Conservation (phyloP, 768 basidiomycete genomes). For the Mycena pura region DNA sequence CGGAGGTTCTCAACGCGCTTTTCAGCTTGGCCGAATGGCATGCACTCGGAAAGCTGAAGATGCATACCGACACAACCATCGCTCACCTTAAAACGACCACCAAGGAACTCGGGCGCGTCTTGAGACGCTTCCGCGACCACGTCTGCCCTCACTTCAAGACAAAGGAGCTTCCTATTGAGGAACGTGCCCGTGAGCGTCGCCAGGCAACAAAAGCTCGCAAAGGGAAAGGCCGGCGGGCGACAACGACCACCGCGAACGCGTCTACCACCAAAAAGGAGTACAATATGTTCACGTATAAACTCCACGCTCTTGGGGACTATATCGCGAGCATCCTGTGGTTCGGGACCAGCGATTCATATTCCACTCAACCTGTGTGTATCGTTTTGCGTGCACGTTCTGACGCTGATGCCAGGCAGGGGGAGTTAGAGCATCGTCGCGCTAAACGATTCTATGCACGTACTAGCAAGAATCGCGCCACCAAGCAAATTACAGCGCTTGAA, state of each 20-base stretch:
- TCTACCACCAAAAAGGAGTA: constrained; percentile 20
- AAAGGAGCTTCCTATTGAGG: constrained; percentile 28
- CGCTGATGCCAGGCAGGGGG: constrained; percentile 34
- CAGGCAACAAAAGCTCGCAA: not conserved
- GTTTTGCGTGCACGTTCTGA: not conserved
- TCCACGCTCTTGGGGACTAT: constrained; percentile 42
- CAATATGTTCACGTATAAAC: constrained; percentile 39
- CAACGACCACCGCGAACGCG: not conserved
- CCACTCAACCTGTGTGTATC: constrained; percentile 35
- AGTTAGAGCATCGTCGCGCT: constrained; percentile 41
- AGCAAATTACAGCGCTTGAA: constrained; percentile 33
- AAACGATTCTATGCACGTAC: constrained; percentile 42
- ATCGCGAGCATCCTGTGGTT: constrained; percentile 41
- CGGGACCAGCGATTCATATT: constrained; percentile 42
- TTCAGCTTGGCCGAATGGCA: no score
- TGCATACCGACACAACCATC: constrained; percentile 34
- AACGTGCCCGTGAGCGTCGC: constrained; percentile 1
- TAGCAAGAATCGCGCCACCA: constrained; percentile 33
- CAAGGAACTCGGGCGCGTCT: constrained; percentile 18
- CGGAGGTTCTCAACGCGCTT: constrained; percentile 19
- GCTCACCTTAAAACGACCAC: constrained; percentile 20
- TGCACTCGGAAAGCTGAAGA: constrained; percentile 36
- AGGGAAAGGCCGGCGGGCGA: not conserved
- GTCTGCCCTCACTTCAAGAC: no score
- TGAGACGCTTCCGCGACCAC: not conserved